Conservation (phyloP, 495 filamentous ascomycete species). For the Pyrenula aspistea region DNA sequence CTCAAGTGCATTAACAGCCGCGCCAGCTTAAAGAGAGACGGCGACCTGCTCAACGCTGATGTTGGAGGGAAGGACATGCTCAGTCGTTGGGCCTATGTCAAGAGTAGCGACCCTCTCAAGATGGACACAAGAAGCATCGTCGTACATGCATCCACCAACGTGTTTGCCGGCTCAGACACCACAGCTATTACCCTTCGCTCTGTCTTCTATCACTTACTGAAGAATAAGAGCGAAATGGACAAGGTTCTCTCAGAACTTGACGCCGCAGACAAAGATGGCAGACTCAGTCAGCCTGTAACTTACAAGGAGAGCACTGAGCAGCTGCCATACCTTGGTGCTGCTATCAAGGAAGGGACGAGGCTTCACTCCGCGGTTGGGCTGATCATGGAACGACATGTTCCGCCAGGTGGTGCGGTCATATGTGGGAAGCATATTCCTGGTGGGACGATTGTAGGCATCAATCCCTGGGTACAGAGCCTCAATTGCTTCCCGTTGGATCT, state of each 20-base stretch:
- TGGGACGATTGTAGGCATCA: constrained; percentile 44
- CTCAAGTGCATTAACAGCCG: constrained; percentile 8
- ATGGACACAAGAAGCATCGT: constrained; percentile 16
- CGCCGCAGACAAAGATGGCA: constrained; percentile 20
- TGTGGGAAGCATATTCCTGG: constrained; percentile 36
- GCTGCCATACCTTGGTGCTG: constrained; percentile 18
- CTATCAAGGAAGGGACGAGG: constrained; percentile 5
- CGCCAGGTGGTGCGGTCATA: constrained; percentile 35
- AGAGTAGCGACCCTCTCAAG: constrained; percentile 13
- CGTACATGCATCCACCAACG: constrained; percentile 18
- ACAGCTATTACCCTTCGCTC: constrained; percentile 43
- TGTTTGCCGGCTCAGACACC: constrained; percentile 39
- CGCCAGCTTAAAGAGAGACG: constrained; percentile 20
- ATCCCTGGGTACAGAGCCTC: constrained; percentile 31
- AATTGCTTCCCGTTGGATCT: too few species aligned
- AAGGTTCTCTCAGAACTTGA: constrained; percentile 39
- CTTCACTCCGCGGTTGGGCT: constrained; percentile 43
- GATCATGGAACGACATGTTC: constrained; percentile 53
- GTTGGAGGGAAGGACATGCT: constrained; percentile 19
- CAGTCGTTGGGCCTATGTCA: constrained; percentile 15
- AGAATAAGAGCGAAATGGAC: constrained; percentile 30
- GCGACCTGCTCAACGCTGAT: constrained; percentile 10
- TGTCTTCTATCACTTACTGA: constrained; percentile 45
- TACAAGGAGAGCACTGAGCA: constrained; percentile 22
- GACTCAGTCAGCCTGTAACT: constrained; percentile 21